phyloP scores from a whole-genome alignment of 2,329 filamentous ascomycete species.

The Samsoniella hepiali region DNA sequence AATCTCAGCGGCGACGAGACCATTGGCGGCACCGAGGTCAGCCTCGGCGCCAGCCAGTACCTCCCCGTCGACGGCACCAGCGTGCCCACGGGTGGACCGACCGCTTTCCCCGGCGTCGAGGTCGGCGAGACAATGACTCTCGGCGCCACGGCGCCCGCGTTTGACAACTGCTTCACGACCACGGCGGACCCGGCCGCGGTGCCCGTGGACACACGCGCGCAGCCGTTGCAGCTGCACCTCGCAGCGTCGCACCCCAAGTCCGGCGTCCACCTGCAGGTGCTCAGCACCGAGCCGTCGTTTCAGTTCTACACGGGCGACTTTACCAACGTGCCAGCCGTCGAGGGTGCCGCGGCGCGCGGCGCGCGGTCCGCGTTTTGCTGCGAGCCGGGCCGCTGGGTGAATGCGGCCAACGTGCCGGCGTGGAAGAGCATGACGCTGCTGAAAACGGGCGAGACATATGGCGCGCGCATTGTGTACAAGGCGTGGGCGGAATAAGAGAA shows the following conservation, averaged over 20 bases:
- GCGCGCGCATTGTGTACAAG: conserved; percentile 76
- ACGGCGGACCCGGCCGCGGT: conserved; percentile 59
- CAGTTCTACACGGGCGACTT: conserved; percentile 93
- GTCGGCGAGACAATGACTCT: conserved; percentile 69
- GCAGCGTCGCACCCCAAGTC: conserved; percentile 70
- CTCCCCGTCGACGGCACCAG: conserved; percentile 69
- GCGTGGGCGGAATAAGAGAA: conserved; percentile 68
- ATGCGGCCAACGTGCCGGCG: conserved; percentile 76
- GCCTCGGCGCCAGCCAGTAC: conserved; percentile 62
- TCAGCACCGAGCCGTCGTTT: conserved; percentile 91
- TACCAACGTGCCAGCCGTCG: conserved; percentile 70
- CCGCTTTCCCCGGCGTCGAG: conserved; percentile 61
- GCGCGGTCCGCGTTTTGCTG: conserved; percentile 80
- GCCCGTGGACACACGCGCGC: conserved; percentile 62
- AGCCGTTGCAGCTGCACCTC: conserved; percentile 64
- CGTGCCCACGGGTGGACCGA: conserved; percentile 70
- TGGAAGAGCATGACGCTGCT: conserved; percentile 78
- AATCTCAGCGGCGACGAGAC: conserved; percentile 55
- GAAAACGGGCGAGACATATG: conserved; percentile 82
- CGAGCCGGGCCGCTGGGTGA: conserved; percentile 87
- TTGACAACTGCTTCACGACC: conserved; percentile 89
- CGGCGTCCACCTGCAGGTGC: conserved; percentile 77
- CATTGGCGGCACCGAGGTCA: conserved; percentile 60
- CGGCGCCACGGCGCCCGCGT: conserved; percentile 65
- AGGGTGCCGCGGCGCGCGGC: conserved; percentile 60